Evolutionary conservation across 352 stramenopile species (phyloP).

Genomic region (Blastocystis sp.): DNA sequence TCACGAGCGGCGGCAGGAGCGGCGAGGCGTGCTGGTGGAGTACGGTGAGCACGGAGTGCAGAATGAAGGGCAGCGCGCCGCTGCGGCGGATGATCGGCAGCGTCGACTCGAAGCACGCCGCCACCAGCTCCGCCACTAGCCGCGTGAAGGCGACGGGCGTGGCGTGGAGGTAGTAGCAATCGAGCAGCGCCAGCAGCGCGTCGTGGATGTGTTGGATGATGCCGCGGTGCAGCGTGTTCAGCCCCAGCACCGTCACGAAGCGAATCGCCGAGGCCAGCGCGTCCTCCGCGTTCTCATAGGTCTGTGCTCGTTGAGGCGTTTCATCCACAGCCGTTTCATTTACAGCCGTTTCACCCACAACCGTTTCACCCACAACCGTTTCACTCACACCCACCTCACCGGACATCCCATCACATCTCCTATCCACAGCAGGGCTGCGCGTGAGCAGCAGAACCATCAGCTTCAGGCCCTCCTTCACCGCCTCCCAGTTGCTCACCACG

Average conservation of each 20-base stretch:
- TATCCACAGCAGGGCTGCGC: no score
- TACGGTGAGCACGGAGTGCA: background rate
- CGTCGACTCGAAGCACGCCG: background rate
- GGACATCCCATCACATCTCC: no score
- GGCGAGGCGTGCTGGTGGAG: background rate
- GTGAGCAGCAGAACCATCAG: background rate
- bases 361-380: background rate
- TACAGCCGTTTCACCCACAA: no score
- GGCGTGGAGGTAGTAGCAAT: background rate
- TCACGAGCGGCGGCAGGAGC: background rate
- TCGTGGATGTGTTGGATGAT: background rate
- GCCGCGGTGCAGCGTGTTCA: constrained; percentile 31
- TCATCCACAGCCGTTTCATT: no score
- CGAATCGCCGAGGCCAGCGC: background rate
- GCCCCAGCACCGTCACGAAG: background rate
- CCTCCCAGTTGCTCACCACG: constrained; percentile 11
- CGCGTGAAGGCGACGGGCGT: background rate
- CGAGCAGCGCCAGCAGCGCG: background rate
- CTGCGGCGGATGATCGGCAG: constrained; percentile 26
- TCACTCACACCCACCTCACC: no score
- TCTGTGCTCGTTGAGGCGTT: background rate
- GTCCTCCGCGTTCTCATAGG: no score
- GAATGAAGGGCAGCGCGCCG: constrained; percentile 18
- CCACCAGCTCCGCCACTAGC: background rate
- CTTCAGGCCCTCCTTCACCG: constrained; percentile 7